A percentile compares a stretch with the other conserved stretches of the same genome.
phyloP scores from a whole-genome alignment of 2,329 filamentous ascomycete species.

The Cadophora sp. region DNA sequence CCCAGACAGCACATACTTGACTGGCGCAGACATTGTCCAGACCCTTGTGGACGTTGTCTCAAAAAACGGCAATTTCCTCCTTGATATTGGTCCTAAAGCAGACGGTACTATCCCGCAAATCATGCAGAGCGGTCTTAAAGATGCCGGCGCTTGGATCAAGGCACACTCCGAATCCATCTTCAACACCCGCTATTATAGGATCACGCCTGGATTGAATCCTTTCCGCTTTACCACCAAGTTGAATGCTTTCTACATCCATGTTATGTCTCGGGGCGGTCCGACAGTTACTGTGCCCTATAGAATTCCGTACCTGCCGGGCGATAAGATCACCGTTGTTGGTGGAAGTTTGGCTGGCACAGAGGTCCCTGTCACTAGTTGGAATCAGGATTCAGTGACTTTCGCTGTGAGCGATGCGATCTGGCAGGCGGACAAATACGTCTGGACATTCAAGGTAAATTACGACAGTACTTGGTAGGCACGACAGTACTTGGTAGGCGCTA shows the following conservation, averaged over 20 bases:
- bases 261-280: constrained; percentile 14
- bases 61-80: constrained; percentile 62
- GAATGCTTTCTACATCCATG: constrained; percentile 29
- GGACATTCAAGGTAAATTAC: constrained; percentile 23
- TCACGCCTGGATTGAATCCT: constrained; percentile 36
- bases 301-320: constrained; percentile 7
- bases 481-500: too few relatives aligned
- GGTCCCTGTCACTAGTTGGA: constrained; percentile 8
- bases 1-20: constrained; percentile 55
- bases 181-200: constrained; percentile 57
- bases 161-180: constrained; percentile 60
- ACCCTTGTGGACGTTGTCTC: constrained; percentile 57
- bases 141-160: constrained; percentile 60
- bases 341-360: constrained; percentile 21
- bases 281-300: too few relatives aligned
- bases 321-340: constrained; percentile 25
- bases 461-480: too few relatives aligned
- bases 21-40: constrained; percentile 53
- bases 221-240: constrained; percentile 24
- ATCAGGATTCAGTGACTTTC: constrained; percentile 5
- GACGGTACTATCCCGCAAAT: constrained; percentile 58
- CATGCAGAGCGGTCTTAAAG: constrained; percentile 53
- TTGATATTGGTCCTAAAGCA: constrained; percentile 60
- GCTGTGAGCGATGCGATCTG: background rate
- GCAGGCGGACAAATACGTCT: constrained; percentile 19